Evolutionary conservation across 192 early-diverging fungal species (phyloP), one percentile per base, ranked within the genome.

Genomic region (Backusella circina): DNA sequence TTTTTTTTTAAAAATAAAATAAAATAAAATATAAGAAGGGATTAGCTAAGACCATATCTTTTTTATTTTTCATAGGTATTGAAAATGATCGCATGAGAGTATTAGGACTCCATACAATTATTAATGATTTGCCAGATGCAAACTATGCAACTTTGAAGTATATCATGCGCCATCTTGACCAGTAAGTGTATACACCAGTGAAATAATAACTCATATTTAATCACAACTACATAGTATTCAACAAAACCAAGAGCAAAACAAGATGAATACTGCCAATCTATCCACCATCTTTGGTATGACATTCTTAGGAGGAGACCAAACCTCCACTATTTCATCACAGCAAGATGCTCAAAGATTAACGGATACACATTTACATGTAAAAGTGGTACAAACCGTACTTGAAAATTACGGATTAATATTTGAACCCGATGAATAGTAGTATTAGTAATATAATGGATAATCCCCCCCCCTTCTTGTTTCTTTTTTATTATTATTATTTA

Each of bases 281-380:
- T 85, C 93, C 31, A 95, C 98, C 57, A 92, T 99, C 8, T 98
- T 97, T 92, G 96, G 95, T 8, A 95, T 96, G 13, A 98, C 95
- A 6, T 79, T 96, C 47, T 82, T 95, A 72, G 90, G 76, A 35
- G 74, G 75, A 37, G 85, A 84, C 50, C 51, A 61, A 33, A 36
- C 41, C 32, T 26, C 65, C 12, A 31, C 65, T 8, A 57, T 51
- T 21, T 41, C 72, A 32, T 74, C 77, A 15, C 61, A 44, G 37
- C 61, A 73, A 16, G 84, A 84, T 26, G 74, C 74, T 32, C 68
- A 81, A n/a, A 78, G 81, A n/a, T 77, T 86, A 15, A 83, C 74
- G 18, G 90, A 93, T 32, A 87, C 93, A 71, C 87, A 88, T 33
- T 80, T 85, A 47, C 91, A 92, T 70, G 88, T 86, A 36, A 76